Evolutionary conservation across 495 filamentous ascomycete genomes (phyloP), one percentile per base, ranked within the genome.

Genomic region (Neohortaea acidophila): DNA sequence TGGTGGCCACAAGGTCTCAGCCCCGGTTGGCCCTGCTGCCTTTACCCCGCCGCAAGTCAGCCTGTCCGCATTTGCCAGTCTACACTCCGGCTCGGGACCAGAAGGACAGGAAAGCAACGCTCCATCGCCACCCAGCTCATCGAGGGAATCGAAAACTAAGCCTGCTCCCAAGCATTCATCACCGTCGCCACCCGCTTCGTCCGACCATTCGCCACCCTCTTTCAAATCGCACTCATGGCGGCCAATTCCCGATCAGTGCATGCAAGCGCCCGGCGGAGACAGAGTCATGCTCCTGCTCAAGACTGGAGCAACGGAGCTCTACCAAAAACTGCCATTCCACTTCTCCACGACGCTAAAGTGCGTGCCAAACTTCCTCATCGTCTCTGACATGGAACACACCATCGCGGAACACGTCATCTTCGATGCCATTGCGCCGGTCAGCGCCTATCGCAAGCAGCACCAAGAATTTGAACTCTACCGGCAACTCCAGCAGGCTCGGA

Each of bases 401-500:
- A 64, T 73, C 39, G 56, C 59, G 25, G 65, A 61, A 14, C 53
- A 66, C 23, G 51, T 54, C 20, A 53, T 72, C 38, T 55, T 68
- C 54, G 68, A 73, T 45, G 66, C 62, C 14, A 54, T 74, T 22
- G 53, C 50, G 14, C 46, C 54, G 24, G 59, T 73, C 46, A 56
- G 58, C 33, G 42, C 48, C 0, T 54, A 63, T 10, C 60, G 51
- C 21, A 36, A 58, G 4, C 50, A 54, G 7, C 54, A 67, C 25
- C 47, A 47, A 0, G 68, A 72, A 38, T 74, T 74, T 49, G 46
- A 68, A 35, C 49, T 69, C 39, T 73, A 73, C 51, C 63, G 64
- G 47, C 63, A 66, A 27, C 52, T 73, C 19, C 48, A 50, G 23
- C 43, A 57, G 25, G 49, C 59, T 18, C 59, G 60, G 14, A 54